phyloP scores from a whole-genome alignment of 1,284 basidiomycete genomes.

The Irpex sp. region DNA sequence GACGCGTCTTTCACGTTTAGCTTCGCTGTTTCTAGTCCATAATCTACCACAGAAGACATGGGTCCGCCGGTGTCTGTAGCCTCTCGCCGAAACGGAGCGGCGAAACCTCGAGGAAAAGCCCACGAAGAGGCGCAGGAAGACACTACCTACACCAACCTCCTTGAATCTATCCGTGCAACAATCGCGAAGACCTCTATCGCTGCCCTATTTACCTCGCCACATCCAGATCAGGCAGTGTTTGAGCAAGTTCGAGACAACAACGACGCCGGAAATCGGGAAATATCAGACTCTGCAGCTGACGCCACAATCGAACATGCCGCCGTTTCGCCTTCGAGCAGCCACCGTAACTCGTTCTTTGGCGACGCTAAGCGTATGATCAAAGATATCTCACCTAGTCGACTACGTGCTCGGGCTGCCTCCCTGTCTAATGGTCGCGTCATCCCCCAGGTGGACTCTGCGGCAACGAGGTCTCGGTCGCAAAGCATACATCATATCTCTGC shows the following conservation, averaged over 20 bases:
- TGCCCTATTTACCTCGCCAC: slow-evolving; percentile 9
- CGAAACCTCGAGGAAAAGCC: not conserved
- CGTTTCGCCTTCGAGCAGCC: not conserved
- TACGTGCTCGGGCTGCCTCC: slow-evolving; percentile 1
- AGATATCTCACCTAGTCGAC: not conserved
- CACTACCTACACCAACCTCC: not conserved
- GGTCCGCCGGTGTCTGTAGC: not conserved
- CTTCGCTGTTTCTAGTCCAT: not conserved
- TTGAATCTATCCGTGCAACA: slow-evolving; percentile 3
- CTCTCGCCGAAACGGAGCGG: not conserved
- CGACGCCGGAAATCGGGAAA: not conserved
- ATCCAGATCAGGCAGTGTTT: not conserved
- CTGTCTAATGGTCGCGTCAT: not conserved
- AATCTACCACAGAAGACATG: not conserved
- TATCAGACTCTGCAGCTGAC: not conserved
- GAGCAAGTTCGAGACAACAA: not conserved
- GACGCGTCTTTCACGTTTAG: not conserved
- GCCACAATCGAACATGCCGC: not conserved
- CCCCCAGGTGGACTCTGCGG: not conserved
- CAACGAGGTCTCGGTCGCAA: slow-evolving; percentile 4
- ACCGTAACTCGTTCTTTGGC: not conserved
- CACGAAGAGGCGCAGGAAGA: not conserved
- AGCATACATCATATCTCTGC: slow-evolving; percentile 2
- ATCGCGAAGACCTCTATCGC: slow-evolving; percentile 11
- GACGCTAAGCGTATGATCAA: slow-evolving; percentile 6